Evolutionary conservation across 2,329 filamentous ascomycete genomes (phyloP).

Genomic region (Aspergillus pseudonomiae): DNA sequence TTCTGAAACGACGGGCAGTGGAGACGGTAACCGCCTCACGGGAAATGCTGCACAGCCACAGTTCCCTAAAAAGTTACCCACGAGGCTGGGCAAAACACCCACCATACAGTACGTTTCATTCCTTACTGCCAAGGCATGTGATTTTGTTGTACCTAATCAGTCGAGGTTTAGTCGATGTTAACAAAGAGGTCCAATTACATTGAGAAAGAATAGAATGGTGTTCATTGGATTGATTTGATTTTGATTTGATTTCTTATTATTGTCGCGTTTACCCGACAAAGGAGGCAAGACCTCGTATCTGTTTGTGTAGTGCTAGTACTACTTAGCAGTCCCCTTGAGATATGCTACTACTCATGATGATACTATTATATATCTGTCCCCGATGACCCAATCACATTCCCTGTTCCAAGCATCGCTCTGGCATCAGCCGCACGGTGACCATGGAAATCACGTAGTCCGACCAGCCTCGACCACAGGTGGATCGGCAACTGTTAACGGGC

Average conservation of each 20-base stretch:
- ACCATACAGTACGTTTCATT: background rate
- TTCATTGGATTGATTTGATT: background rate
- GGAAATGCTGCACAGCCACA: conserved; percentile 16
- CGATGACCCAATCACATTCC: conserved; percentile 1
- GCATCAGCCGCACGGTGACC: conserved; percentile 1
- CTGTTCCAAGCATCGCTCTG: background rate
- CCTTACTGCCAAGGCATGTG: background rate
- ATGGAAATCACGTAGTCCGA: background rate
- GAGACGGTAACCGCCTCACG: conserved; percentile 15
- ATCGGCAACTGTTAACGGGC: conserved; percentile 9
- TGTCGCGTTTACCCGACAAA: too few species aligned
- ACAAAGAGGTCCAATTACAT: background rate
- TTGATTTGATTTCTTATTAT: too few species aligned
- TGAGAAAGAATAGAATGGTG: background rate
- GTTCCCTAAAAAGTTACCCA: conserved; percentile 1
- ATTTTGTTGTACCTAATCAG: background rate
- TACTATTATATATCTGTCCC: background rate
- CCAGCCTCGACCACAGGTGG: background rate
- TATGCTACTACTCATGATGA: background rate
- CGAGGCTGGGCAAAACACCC: background rate
- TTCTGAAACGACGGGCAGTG: conserved; percentile 25
- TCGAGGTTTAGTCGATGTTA: background rate
- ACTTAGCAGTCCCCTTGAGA: too few species aligned
- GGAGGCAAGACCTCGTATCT: background rate
- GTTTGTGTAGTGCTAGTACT: too few species aligned